Evolutionary conservation across 2,329 filamentous ascomycete species (phyloP), one percentile per base, ranked within the genome.

Genomic region (Neofusicoccum umdonicola): DNA sequence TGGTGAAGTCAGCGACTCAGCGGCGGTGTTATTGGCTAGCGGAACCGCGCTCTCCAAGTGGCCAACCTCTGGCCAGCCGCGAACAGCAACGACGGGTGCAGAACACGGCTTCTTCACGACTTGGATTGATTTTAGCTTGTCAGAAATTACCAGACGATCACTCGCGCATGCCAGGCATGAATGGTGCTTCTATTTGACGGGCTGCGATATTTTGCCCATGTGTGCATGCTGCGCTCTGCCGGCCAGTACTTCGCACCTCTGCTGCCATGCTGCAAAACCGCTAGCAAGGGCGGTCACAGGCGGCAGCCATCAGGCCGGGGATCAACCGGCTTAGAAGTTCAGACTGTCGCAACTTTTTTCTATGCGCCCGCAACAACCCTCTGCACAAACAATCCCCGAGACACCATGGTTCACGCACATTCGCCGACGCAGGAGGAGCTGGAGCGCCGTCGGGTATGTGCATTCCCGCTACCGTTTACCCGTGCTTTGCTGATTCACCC

Each of bases 371-470:
- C 67, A 69, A 34, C 54, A 19, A n/a, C 31, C 65, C 63, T 64
- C 61, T 65, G 63, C 61, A 61, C 63, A 57, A 66, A 19, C 45
- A 15, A 39, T 11, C 34, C 34, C 62, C 35, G 62, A 68, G 64
- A 68, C 68, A 72, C 35, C 70, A 85, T 85, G 82, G 77, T 80
- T 56, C 69, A 67, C 67, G 37, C 31, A 50, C 37, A 47, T 9
- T 17, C 62, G 19, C 74, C 74, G 13, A 74, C 65, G 62, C 70
- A 73, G 69, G 86, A 85, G 68, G 86, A 89, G 77, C 77, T 87
- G 63, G 83, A 87, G 69, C 80, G 81, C 71, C 85, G 90, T 68
- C 89, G 86, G 77, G 87, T 88, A 77, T 68, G 79, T 69, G 35
- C 3, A 13, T 8, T 2, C 13, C 19, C 5, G 13, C 34, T 47